Evolutionary conservation across 768 basidiomycete species (phyloP).

Genomic region (Clitopilus passeckerianus): DNA sequence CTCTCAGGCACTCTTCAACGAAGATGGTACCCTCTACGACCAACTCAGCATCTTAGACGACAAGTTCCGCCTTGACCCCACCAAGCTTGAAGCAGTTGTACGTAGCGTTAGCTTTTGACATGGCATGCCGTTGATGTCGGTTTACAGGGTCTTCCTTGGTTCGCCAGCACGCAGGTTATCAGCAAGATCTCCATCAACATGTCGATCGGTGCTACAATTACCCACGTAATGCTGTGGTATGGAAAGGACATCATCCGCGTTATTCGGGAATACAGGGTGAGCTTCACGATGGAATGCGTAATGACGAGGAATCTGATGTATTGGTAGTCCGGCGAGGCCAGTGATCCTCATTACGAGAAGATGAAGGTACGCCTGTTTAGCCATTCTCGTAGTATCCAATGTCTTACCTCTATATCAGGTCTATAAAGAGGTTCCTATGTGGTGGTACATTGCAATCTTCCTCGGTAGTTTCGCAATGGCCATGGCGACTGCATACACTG

Average conservation of each 20-base stretch:
- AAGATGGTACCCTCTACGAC: slow-evolving; percentile 44
- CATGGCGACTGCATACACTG: slow-evolving; percentile 49
- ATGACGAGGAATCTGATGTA: not conserved
- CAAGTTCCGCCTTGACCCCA: slow-evolving; percentile 43
- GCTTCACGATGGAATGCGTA: not conserved
- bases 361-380: slow-evolving; percentile 30
- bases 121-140: slow-evolving; percentile 2
- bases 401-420: slow-evolving; percentile 12
- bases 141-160: slow-evolving; percentile 38
- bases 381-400: not conserved
- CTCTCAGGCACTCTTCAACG: slow-evolving; percentile 32
- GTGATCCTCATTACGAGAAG: slow-evolving; percentile 51
- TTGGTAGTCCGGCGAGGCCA: slow-evolving; percentile 14
- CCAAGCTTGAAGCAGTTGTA: slow-evolving; percentile 34
- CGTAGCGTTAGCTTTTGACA: slow-evolving; percentile 15
- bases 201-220: slow-evolving; percentile 43
- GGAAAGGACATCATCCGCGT: slow-evolving; percentile 40
- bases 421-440: slow-evolving; percentile 39
- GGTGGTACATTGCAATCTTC: slow-evolving; percentile 46
- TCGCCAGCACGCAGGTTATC: slow-evolving; percentile 36
- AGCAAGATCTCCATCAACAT: slow-evolving; percentile 30
- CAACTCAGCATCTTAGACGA: slow-evolving; percentile 49
- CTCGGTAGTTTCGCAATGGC: slow-evolving; percentile 42
- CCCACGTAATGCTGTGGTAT: slow-evolving; percentile 50
- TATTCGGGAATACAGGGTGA: slow-evolving; percentile 27